Percentiles rank a stretch among this genome's conserved stretches.
Conservation (phyloP, 306 rosid species). For the Quillaja saponaria region DNA sequence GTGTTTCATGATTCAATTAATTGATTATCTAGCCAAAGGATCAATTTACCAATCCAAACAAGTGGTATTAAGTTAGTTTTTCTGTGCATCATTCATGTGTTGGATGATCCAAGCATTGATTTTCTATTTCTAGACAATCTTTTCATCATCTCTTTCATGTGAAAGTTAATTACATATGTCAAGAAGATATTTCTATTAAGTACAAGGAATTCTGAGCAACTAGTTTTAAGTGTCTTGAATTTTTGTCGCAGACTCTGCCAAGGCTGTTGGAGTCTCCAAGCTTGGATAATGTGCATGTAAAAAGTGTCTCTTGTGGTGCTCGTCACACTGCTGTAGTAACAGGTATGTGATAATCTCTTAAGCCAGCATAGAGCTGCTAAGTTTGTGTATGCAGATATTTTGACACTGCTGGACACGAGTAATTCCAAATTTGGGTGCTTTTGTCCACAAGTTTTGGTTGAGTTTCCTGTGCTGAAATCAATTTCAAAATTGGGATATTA, state of each 20-base stretch:
- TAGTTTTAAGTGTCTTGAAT: conserved; percentile 25
- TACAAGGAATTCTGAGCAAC: conserved; percentile 15
- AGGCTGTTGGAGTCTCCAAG: conserved; percentile 77
- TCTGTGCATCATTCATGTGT: background rate
- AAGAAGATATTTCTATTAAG: conserved; percentile 3
- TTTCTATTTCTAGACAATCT: background rate
- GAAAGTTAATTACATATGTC: conserved; percentile 1
- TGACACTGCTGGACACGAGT: conserved; percentile 13
- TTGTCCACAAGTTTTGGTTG: conserved; percentile 13
- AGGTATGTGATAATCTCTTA: conserved; percentile 38
- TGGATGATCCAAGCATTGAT: background rate
- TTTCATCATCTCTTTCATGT: conserved; percentile 1
- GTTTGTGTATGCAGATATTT: background rate
- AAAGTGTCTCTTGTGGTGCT: conserved; percentile 84
- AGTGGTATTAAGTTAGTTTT: background rate
- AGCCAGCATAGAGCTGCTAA: background rate
- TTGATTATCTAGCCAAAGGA: background rate
- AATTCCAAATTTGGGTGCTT: background rate
- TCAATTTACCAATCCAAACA: background rate
- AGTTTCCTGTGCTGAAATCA: conserved; percentile 8
- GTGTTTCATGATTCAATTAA: background rate
- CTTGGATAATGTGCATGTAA: conserved; percentile 71
- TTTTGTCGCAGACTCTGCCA: conserved; percentile 65
- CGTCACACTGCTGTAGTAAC: conserved; percentile 85
- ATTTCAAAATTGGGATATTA: no score